Evolutionary conservation across 2,329 filamentous ascomycete species (phyloP), one percentile per base, ranked within the genome.

Genomic region (Chaetomiaceae sp.): DNA sequence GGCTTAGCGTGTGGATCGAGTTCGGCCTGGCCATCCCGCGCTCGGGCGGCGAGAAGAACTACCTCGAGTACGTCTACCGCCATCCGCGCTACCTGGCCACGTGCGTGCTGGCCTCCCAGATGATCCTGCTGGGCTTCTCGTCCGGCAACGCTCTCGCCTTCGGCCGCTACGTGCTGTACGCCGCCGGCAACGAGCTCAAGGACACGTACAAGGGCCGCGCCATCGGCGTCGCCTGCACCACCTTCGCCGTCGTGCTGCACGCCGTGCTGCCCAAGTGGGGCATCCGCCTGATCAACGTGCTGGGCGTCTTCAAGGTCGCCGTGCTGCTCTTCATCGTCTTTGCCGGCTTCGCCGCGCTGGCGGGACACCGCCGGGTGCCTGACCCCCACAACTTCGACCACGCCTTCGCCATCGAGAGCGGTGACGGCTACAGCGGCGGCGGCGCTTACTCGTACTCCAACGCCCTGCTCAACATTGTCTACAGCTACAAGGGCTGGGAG

Each of bases 1-100:
- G 79, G 18, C 67, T 83, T 11, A 75, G 73, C 45, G 77, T 84
- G 4, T 83, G 76, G 59, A 71, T 83, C 39, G 80, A 83, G 56
- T 82, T 81, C 54, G 79, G 79, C 19, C 69, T 79, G 4, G 77
- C 76, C 4, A 80, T 82, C 29, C 79, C 79, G 2, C 68, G 74
- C 29, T 80, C 76, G 12, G 79, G 80, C 12, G 80, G 80, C 17
- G 79, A 83, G 52, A 83, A 83, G 68, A 79, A 81, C 60, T 83
- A 83, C 57, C 74, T 83, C 38, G 79, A 83, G 56, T 69, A 75
- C n/a, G 75, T 79, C 14, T 83, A 81, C 62, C 70, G 70, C 2
- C 72, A 68, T 18, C 79, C 79, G 0, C 73, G 71, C 47, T 79
- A 80, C 60, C 61, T 83, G 1, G 73, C 78, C 1, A 79, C 77